Evolutionary conservation across 1,284 basidiomycete species (phyloP).

Genomic region (Phylloporus sp.): DNA sequence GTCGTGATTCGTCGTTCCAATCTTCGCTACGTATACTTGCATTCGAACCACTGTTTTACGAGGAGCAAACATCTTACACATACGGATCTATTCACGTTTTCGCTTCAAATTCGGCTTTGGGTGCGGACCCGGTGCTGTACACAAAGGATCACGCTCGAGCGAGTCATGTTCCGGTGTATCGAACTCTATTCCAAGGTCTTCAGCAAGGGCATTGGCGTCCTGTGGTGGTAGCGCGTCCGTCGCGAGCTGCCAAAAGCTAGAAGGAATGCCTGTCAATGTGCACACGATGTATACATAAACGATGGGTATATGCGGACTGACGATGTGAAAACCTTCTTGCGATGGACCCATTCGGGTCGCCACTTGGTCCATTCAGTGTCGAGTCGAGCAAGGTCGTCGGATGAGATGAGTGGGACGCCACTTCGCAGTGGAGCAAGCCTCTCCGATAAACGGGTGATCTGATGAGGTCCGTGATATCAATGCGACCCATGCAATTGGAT

Average conservation of each 20-base stretch:
- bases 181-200: constrained; percentile 78
- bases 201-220: constrained; percentile 66
- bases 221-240: constrained; percentile 71
- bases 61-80: background rate
- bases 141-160: constrained; percentile 45
- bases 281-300: background rate
- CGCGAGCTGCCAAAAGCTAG: constrained; percentile 76
- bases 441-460: constrained; percentile 59
- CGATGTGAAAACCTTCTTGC: constrained; percentile 75
- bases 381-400: constrained; percentile 67
- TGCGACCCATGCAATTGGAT: background rate
- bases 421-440: constrained; percentile 71
- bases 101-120: constrained; percentile 36
- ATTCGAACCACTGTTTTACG: background rate
- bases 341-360: constrained; percentile 74
- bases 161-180: constrained; percentile 71
- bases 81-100: constrained; percentile 34
- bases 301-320: constrained; percentile 42
- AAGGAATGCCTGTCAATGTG: constrained; percentile 11
- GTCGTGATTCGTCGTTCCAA: background rate
- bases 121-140: constrained; percentile 16
- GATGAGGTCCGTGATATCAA: constrained; percentile 12
- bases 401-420: constrained; percentile 70
- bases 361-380: constrained; percentile 75
- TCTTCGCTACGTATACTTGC: background rate